Evolutionary conservation across 2,329 filamentous ascomycete species (phyloP).

Genomic region (Tolypocladium cylindrosporum): DNA sequence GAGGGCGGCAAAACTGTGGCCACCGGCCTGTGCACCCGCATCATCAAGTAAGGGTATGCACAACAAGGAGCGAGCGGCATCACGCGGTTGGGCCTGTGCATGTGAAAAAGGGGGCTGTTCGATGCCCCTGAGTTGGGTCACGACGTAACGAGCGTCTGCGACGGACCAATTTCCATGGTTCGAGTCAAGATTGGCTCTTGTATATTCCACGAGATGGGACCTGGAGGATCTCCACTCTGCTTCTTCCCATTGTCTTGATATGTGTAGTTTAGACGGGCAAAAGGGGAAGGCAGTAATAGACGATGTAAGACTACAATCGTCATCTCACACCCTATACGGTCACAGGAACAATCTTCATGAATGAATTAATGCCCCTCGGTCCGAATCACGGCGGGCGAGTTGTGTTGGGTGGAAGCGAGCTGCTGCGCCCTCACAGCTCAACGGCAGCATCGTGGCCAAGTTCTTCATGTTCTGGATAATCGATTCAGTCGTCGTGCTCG

Average conservation of each 20-base stretch:
- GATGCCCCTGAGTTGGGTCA: slow-evolving; percentile 3
- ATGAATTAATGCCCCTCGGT: not conserved
- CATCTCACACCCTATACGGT: not conserved
- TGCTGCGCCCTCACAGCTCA: not conserved
- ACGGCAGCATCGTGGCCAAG: not conserved
- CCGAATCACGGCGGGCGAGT: not conserved
- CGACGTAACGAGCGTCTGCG: slow-evolving; percentile 5
- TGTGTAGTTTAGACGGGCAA: slow-evolving; percentile 24
- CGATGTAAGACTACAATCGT: slow-evolving; percentile 5
- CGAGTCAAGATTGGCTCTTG: slow-evolving; percentile 22
- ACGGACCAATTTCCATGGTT: slow-evolving; percentile 11
- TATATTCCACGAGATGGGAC: slow-evolving; percentile 23
- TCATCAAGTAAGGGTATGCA: slow-evolving; percentile 40
- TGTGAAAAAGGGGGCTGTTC: slow-evolving; percentile 2
- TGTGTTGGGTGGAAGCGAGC: not conserved
- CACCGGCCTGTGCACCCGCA: slow-evolving; percentile 71
- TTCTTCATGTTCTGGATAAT: not conserved
- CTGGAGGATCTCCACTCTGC: slow-evolving; percentile 30
- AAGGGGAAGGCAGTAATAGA: slow-evolving; percentile 20
- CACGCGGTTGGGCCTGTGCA: not conserved
- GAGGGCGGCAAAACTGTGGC: slow-evolving; percentile 89
- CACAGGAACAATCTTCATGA: not conserved
- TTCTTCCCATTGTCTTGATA: slow-evolving; percentile 28
- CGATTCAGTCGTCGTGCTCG: not conserved
- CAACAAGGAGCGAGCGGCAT: not conserved